These are phyloP conservation scores for Pseudovirgaria hyperparasitica DNA, from an alignment of 2,329 filamentous ascomycete species.

Conservation along the genomic window DNA sequence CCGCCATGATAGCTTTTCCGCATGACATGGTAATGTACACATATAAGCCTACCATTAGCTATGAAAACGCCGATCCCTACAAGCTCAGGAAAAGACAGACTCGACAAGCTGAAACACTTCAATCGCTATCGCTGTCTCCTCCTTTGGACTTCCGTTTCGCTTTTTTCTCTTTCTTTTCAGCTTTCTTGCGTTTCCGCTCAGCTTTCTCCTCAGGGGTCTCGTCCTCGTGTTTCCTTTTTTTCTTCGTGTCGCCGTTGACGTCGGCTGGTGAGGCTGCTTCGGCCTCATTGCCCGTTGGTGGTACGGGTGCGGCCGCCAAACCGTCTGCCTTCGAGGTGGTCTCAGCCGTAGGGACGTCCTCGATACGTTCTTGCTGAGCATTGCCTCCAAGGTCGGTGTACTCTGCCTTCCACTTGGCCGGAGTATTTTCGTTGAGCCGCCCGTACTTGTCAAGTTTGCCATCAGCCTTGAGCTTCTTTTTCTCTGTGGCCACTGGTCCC, in stretches of 20 bases:
- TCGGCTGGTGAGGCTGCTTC: slow-evolving; percentile 13
- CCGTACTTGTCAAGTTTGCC: slow-evolving; percentile 98
- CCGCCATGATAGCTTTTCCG: no score
- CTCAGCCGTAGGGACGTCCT: slow-evolving; percentile 14
- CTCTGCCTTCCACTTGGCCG: slow-evolving; percentile 79
- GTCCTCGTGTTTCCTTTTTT: slow-evolving; percentile 35
- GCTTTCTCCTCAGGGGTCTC: slow-evolving; percentile 34
- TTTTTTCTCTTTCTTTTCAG: slow-evolving; percentile 69
- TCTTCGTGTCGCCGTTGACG: slow-evolving; percentile 27
- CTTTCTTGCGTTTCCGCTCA: slow-evolving; percentile 53
- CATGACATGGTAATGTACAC: no score
- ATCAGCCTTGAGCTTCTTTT: slow-evolving; percentile 99
- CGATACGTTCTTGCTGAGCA: slow-evolving; percentile 9
- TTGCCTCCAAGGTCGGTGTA: slow-evolving; percentile 65
- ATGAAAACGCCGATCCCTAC: no score
- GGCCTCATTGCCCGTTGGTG: slow-evolving; percentile 17
- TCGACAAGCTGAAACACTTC: slow-evolving; percentile 9
- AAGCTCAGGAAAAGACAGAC: neutral
- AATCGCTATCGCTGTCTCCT: slow-evolving; percentile 14
- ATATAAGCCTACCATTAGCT: no score
- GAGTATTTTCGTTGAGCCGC: slow-evolving; percentile 81
- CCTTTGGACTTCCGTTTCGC: slow-evolving; percentile 48
- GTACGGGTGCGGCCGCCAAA: slow-evolving; percentile 21
- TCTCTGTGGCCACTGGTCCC: slow-evolving; percentile 83
- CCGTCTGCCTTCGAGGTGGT: slow-evolving; percentile 22